A percentile compares a stretch with the other conserved stretches of the same genome.
phyloP scores from a whole-genome alignment of 2,329 filamentous ascomycete species.

The Sclerotinia minor region DNA sequence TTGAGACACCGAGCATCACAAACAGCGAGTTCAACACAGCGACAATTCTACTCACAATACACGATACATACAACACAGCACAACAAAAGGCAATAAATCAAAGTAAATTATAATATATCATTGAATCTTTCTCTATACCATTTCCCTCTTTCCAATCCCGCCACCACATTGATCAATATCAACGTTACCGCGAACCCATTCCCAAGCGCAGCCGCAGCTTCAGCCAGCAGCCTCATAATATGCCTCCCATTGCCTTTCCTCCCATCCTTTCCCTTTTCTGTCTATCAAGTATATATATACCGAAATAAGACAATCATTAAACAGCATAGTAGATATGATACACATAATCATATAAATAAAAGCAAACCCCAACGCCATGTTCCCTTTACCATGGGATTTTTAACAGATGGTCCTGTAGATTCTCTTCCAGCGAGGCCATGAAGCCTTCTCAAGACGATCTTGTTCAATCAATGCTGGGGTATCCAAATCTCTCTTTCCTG shows the following conservation, averaged over 20 bases:
- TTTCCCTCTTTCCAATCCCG: too few species aligned
- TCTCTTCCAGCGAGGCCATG: slow-evolving; percentile 37
- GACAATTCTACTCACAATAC: too few species aligned
- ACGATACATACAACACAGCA: too few species aligned
- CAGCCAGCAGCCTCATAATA: not conserved
- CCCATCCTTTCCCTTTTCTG: not conserved
- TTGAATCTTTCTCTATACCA: too few species aligned
- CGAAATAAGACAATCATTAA: slow-evolving; percentile 12
- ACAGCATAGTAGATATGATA: slow-evolving; percentile 4
- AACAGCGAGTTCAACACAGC: too few species aligned
- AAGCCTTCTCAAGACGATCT: slow-evolving; percentile 31
- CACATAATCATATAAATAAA: not conserved
- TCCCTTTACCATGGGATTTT: not conserved
- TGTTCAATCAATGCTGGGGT: slow-evolving; percentile 34
- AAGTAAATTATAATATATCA: too few species aligned
- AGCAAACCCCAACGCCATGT: not conserved
- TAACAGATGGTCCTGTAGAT: slow-evolving; percentile 24
- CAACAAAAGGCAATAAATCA: too few species aligned
- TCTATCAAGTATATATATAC: slow-evolving; percentile 2
- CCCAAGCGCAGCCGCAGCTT: too few species aligned
- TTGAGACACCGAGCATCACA: too few species aligned
- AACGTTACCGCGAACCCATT: too few species aligned
- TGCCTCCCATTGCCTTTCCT: too few species aligned
- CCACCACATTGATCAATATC: too few species aligned
- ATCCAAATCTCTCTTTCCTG: slow-evolving; percentile 34